Evolutionary conservation across 495 filamentous ascomycete species (phyloP), one percentile per base, ranked within the genome.

Genomic region (Pyrenopolyporus hunteri): DNA sequence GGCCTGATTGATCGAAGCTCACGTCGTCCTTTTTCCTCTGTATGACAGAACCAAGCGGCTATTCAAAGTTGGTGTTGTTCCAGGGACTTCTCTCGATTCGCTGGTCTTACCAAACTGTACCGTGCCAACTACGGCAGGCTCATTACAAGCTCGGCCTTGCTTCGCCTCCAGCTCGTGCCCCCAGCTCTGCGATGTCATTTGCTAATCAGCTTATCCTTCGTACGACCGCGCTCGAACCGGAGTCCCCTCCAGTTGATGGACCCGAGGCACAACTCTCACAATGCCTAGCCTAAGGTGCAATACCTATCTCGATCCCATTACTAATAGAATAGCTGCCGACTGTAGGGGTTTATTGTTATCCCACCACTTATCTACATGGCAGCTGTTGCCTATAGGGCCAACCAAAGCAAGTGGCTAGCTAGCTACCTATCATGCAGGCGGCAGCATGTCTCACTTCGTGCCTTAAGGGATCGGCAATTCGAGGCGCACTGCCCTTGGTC

Each of bases 121-220:
- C 32, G n/a, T n/a, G n/a, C n/a, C n/a, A n/a, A n/a, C n/a, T n/a
- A n/a, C n/a, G 37, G 4, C 42, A 28, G 6, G 11, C 23, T 25
- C 1, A 45, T 39, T n/a, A 43, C 6, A 48, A 42, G 28, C 44
- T 51, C 50, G 62, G 44, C 29, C 55, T 55, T 55, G 54, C 36
- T 55, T 65, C 31, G 29, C 39, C 49, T 49, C 49, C 56, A 64
- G 49, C 55, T 45, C 62, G 62, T 64, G 62, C 62, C 51, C 14
- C 37, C 13, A 26, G 17, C 20, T 51, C 26, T 6, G 25, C 49
- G 19, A 56, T 64, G 26, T 56, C 55, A 64, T 64, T 64, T 56
- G 55, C 23, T 17, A 31, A 14, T 33, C 8, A 6, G 22, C 13
- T 22, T 32, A 6, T 25, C 37, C 14, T 43, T 44, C 11, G 35